Percentiles rank a stretch among this genome's conserved stretches.
Evolutionary conservation across 2,329 filamentous ascomycete genomes (phyloP).

Genomic region (Sclerotinia spermophila): DNA sequence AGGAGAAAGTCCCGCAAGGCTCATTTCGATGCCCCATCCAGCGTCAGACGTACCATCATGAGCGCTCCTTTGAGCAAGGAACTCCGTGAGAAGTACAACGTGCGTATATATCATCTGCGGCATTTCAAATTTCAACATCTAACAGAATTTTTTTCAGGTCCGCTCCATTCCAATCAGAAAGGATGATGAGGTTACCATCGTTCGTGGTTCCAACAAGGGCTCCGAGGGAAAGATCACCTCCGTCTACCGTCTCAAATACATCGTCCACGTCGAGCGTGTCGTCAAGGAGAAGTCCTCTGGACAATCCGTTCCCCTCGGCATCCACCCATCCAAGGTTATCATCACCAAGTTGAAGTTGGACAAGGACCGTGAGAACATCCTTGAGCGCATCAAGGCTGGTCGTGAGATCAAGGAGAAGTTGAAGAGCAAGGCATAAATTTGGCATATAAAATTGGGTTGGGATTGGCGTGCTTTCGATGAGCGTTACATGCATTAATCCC

Average conservation of each 20-base stretch:
- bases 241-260: slow-evolving; percentile 98
- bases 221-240: slow-evolving; percentile 97
- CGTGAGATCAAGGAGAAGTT: slow-evolving; percentile 70
- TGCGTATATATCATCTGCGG: slow-evolving; percentile 47
- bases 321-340: slow-evolving; percentile 95
- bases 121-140: slow-evolving; percentile 18
- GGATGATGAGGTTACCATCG: slow-evolving; percentile 91
- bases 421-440: slow-evolving; percentile 35
- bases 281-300: slow-evolving; percentile 96
- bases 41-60: slow-evolving; percentile 94
- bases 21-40: slow-evolving; percentile 94
- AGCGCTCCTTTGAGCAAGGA: slow-evolving; percentile 94
- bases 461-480: slow-evolving; percentile 27
- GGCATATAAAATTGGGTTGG: slow-evolving; percentile 20
- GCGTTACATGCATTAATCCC: slow-evolving; percentile 22
- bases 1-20: slow-evolving; percentile 98
- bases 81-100: slow-evolving; percentile 98
- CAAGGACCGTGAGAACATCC: slow-evolving; percentile 87
- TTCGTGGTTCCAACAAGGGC: slow-evolving; percentile 93
- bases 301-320: slow-evolving; percentile 89
- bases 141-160: slow-evolving; percentile 55
- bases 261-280: slow-evolving; percentile 95
- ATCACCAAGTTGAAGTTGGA: slow-evolving; percentile 99
- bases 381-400: slow-evolving; percentile 79
- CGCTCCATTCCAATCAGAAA: slow-evolving; percentile 96